These are phyloP conservation scores for Calcarisporium arbuscula DNA, from an alignment of 2,329 filamentous ascomycete genomes.

Conservation along the genomic window DNA sequence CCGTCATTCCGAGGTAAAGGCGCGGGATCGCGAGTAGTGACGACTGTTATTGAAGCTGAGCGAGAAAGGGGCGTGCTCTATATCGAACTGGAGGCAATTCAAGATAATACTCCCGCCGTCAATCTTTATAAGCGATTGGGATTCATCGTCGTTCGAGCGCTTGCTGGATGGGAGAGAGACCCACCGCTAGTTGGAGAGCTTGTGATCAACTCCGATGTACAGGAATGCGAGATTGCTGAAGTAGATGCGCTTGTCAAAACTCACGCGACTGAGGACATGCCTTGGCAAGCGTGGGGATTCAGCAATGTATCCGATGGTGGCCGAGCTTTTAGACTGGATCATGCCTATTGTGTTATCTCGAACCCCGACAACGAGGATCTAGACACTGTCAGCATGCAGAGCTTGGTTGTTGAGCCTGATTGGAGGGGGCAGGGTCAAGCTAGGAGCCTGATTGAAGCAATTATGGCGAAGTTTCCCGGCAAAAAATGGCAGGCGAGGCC, in stretches of 20 bases:
- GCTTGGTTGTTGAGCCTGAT: slow-evolving; percentile 13
- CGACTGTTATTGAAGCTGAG: slow-evolving; percentile 8
- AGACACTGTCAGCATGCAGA: slow-evolving; percentile 8
- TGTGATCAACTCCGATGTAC: slow-evolving; percentile 2
- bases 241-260: slow-evolving; percentile 8
- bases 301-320: slow-evolving; percentile 1
- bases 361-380: slow-evolving; percentile 11
- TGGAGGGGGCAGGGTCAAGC: slow-evolving; percentile 12
- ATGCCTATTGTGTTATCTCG: slow-evolving; percentile 14
- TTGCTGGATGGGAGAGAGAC: slow-evolving; percentile 11
- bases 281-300: slow-evolving; percentile 13
- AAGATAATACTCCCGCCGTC: slow-evolving; percentile 11
- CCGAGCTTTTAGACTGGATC: slow-evolving; percentile 11
- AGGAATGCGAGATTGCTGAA: slow-evolving; percentile 9
- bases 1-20: slow-evolving; percentile 11
- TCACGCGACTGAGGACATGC: slow-evolving; percentile 10
- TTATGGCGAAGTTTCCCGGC: slow-evolving; percentile 12
- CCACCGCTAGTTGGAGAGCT: not conserved
- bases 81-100: slow-evolving; percentile 16
- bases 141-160: slow-evolving; percentile 9
- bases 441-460: slow-evolving; percentile 10
- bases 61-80: slow-evolving; percentile 6
- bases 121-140: slow-evolving; percentile 13
- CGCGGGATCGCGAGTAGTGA: slow-evolving; percentile 8
- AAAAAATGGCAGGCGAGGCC: slow-evolving; percentile 10